phyloP scores from a whole-genome alignment of 2,329 filamentous ascomycete genomes.

The Graphilbum ipis-grandicollis region DNA sequence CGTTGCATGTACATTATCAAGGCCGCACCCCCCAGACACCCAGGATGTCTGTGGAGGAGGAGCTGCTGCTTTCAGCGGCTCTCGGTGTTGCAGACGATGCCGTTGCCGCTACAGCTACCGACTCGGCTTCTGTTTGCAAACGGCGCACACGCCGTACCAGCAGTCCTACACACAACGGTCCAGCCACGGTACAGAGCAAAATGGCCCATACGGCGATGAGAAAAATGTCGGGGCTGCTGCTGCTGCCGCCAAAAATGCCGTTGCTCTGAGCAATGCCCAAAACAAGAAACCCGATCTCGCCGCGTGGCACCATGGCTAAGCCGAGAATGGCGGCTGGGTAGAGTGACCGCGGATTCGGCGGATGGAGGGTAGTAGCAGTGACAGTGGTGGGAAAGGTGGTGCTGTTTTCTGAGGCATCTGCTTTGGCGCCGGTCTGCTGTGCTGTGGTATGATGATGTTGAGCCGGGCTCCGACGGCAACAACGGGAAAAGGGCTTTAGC shows the following conservation, averaged over 20 bases:
- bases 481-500: too few relatives aligned
- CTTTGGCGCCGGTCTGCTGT: too few relatives aligned
- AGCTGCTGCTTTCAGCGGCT: too few relatives aligned
- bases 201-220: slow-evolving; percentile 39
- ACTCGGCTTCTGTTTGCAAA: slow-evolving; percentile 11
- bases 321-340: slow-evolving; percentile 52
- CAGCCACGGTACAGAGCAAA: slow-evolving; percentile 33
- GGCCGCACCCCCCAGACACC: too few relatives aligned
- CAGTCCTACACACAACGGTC: slow-evolving; percentile 29
- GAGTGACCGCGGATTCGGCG: slow-evolving; percentile 36
- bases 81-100: background rate
- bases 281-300: slow-evolving; percentile 67
- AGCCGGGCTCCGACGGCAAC: too few relatives aligned
- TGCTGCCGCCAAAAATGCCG: slow-evolving; percentile 18
- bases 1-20: too few relatives aligned
- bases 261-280: slow-evolving; percentile 45
- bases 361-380: too few relatives aligned
- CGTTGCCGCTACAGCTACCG: too few relatives aligned
- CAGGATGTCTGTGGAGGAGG: too few relatives aligned
- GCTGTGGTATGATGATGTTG: too few relatives aligned
- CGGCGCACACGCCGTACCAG: slow-evolving; percentile 24
- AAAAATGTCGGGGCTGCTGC: slow-evolving; percentile 23
- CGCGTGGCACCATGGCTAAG: slow-evolving; percentile 54
- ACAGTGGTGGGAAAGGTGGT: too few relatives aligned
- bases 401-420: too few relatives aligned